Conservation (phyloP, 306 rosid species). For the Morella rubra region DNA sequence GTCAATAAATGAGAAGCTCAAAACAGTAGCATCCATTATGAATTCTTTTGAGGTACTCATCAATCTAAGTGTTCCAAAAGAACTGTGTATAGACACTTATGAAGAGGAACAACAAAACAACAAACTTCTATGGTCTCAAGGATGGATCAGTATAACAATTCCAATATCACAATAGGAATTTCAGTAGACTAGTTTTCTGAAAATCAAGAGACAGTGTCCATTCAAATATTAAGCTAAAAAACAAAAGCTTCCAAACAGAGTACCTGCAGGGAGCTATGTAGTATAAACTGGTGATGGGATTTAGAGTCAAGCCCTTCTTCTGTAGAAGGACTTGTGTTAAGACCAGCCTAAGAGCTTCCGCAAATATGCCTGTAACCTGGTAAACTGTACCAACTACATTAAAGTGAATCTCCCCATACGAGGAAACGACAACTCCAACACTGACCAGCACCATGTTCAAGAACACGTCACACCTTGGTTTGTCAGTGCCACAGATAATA, state of each 20-base stretch:
- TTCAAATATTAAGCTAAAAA: background rate
- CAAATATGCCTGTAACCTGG: constrained; percentile 94
- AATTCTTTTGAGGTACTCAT: background rate
- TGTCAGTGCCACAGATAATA: constrained; percentile 84
- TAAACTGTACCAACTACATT: constrained; percentile 84
- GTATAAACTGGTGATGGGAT: constrained; percentile 90
- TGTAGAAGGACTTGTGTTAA: constrained; percentile 94
- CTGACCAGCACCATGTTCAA: constrained; percentile 94
- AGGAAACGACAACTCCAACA: constrained; percentile 92
- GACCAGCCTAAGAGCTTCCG: constrained; percentile 95
- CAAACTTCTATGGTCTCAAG: background rate
- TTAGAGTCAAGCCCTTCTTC: constrained; percentile 88
- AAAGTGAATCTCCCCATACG: constrained; percentile 95
- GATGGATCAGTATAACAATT: background rate
- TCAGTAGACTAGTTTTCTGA: no score
- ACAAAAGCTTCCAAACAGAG: constrained; percentile 18
- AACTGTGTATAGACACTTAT: background rate
- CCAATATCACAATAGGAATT: no score
- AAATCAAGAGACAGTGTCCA: background rate
- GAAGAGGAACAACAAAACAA: background rate
- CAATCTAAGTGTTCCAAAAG: background rate
- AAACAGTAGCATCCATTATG: background rate
- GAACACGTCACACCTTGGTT: constrained; percentile 90
- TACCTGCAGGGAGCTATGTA: constrained; percentile 99
- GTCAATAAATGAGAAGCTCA: constrained; percentile 22